Evolutionary conservation across 148 eudicot species (phyloP).

Genomic region (Cornus florida): DNA sequence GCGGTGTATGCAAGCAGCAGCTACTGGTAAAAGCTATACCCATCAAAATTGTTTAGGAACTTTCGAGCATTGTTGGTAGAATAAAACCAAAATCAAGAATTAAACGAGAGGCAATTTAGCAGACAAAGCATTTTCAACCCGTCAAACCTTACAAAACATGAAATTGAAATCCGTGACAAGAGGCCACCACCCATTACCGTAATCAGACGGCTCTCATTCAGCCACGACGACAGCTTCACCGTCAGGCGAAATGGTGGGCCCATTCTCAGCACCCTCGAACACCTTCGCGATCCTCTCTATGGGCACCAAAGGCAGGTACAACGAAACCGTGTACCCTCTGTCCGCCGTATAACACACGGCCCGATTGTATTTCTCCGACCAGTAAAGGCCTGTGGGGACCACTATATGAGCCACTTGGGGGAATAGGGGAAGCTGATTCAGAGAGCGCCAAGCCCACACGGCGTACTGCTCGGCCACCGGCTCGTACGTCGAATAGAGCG

Average conservation of each 20-base stretch:
- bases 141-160: no score
- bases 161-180: no score
- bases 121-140: no score
- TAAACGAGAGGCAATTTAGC: no score
- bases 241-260: conserved; percentile 7
- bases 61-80: no score
- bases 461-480: conserved; percentile 67
- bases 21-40: no score
- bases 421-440: conserved; percentile 55
- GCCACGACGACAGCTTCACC: conserved; percentile 7
- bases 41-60: no score
- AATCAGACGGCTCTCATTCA: neutral
- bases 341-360: conserved; percentile 33
- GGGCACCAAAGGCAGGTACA: conserved; percentile 60
- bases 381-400: conserved; percentile 59
- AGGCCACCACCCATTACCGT: neutral
- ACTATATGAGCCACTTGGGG: conserved; percentile 50
- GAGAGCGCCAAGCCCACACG: conserved; percentile 50
- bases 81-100: no score
- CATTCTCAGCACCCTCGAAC: conserved; percentile 31
- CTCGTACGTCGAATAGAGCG: conserved; percentile 55
- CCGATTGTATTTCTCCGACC: conserved; percentile 64
- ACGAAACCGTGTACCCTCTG: conserved; percentile 44
- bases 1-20: no score
- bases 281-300: conserved; percentile 60